phyloP scores from a whole-genome alignment of 768 basidiomycete genomes.

The Mycena kentingensis region DNA sequence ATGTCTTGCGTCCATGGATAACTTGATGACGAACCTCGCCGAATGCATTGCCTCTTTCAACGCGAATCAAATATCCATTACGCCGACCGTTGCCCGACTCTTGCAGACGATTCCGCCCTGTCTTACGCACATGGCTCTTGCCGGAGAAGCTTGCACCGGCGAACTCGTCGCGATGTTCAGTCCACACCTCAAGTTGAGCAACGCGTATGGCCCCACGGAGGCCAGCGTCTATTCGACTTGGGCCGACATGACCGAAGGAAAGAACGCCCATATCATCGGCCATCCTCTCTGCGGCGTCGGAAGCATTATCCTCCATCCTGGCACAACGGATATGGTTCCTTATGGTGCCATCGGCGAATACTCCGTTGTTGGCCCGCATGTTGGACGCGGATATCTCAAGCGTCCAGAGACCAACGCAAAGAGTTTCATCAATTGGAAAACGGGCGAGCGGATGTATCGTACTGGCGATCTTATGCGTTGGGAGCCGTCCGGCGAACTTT shows the following conservation, averaged over 20 bases:
- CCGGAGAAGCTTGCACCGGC: not conserved
- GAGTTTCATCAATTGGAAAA: constrained; percentile 4
- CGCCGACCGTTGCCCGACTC: too few relatives aligned
- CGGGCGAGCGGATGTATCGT: constrained; percentile 72
- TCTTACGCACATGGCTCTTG: constrained; percentile 1
- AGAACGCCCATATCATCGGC: constrained; percentile 2
- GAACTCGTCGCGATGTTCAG: constrained; percentile 1
- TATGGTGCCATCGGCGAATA: too few relatives aligned
- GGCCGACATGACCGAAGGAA: not conserved
- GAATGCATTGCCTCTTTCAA: too few relatives aligned
- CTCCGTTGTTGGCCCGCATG: not conserved
- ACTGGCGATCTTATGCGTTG: constrained; percentile 78
- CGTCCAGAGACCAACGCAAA: not conserved
- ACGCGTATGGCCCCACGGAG: too few relatives aligned
- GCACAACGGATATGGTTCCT: not conserved
- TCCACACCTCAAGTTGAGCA: not conserved
- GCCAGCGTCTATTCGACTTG: not conserved
- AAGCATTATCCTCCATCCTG: not conserved
- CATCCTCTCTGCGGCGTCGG: not conserved
- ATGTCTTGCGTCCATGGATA: too few relatives aligned
- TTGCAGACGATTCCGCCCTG: not conserved
- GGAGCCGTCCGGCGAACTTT: constrained; percentile 67
- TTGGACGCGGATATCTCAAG: constrained; percentile 1
- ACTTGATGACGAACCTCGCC: too few relatives aligned
- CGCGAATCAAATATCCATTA: too few relatives aligned